Evolutionary conservation across 108 stramenopile genomes (phyloP).

Genomic region (Nannochloropsis salina): DNA sequence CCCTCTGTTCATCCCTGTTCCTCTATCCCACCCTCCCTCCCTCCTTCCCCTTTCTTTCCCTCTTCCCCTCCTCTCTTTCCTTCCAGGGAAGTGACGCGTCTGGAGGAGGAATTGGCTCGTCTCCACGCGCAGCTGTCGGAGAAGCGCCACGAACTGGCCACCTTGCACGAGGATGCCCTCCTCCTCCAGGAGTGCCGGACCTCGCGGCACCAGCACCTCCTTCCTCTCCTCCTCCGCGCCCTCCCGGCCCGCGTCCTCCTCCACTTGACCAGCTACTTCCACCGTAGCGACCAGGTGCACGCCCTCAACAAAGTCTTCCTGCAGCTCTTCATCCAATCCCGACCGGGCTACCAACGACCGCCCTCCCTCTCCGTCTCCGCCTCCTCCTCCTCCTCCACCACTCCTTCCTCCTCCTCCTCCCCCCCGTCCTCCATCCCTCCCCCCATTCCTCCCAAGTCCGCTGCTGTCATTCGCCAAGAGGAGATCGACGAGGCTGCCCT

Average conservation of each 20-base stretch:
- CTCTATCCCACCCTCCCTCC: not conserved
- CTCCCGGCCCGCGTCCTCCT: not conserved
- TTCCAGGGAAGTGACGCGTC: not conserved
- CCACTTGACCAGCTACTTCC: not conserved
- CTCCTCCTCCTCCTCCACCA: not conserved
- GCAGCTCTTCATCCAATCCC: not conserved
- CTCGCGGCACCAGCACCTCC: not conserved
- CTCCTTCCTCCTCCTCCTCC: not conserved
- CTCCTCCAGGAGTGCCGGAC: not conserved
- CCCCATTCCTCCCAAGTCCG: not conserved
- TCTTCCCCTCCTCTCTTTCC: too few relatives aligned
- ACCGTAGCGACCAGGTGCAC: not conserved
- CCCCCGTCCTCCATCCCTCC: too few relatives aligned
- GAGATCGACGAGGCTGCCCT: not conserved
- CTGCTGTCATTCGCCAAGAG: not conserved
- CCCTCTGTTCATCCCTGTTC: not conserved
- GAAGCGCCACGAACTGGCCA: not conserved
- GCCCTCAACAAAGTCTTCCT: not conserved
- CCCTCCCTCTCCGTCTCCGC: slow-evolving; percentile 14
- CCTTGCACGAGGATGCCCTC: not conserved
- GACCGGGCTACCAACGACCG: not conserved
- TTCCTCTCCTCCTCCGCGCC: not conserved
- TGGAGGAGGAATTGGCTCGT: not conserved
- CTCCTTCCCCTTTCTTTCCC: too few relatives aligned
- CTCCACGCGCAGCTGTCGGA: not conserved